phyloP scores from a whole-genome alignment of 371 early-diverging fungal genomes.

The Apophysomyces trapeziformis region DNA sequence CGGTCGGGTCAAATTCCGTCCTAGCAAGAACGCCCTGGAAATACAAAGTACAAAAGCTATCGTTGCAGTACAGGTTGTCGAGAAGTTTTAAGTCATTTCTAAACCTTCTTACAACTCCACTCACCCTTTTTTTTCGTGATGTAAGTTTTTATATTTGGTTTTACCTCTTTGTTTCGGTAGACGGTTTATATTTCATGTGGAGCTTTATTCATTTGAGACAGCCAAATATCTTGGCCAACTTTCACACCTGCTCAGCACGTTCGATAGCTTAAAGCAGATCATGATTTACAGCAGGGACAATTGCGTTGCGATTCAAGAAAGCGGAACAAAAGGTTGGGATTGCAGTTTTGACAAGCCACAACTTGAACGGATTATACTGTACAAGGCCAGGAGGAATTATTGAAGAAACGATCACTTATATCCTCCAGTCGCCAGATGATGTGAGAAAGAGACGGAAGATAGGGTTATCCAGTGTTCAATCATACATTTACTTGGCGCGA shows the following conservation, averaged over 20 bases:
- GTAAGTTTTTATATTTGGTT: slow-evolving; percentile 29
- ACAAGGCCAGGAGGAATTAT: too few relatives aligned
- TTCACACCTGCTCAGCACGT: slow-evolving; percentile 22
- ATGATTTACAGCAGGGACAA: slow-evolving; percentile 26
- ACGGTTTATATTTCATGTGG: slow-evolving; percentile 25
- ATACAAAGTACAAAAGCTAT: slow-evolving; percentile 19
- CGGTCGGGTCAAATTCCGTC: neutral
- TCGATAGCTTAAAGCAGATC: slow-evolving; percentile 23
- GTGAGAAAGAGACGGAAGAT: too few relatives aligned
- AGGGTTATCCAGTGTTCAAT: too few relatives aligned
- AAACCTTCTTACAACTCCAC: neutral
- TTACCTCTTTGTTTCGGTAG: slow-evolving; percentile 24
- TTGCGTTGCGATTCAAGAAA: slow-evolving; percentile 9
- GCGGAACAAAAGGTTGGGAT: too few relatives aligned
- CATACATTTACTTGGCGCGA: too few relatives aligned
- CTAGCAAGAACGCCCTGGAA: slow-evolving; percentile 27
- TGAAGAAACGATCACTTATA: too few relatives aligned
- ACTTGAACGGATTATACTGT: too few relatives aligned
- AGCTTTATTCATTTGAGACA: slow-evolving; percentile 31
- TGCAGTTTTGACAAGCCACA: too few relatives aligned
- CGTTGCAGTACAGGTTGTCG: slow-evolving; percentile 25
- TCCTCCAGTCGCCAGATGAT: too few relatives aligned
- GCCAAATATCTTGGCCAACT: slow-evolving; percentile 27
- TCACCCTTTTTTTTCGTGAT: slow-evolving; percentile 17
- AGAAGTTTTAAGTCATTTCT: slow-evolving; percentile 15